These are phyloP conservation scores for Murraya paniculata DNA, from an alignment of 345 rosid species.

Conservation along the genomic window DNA sequence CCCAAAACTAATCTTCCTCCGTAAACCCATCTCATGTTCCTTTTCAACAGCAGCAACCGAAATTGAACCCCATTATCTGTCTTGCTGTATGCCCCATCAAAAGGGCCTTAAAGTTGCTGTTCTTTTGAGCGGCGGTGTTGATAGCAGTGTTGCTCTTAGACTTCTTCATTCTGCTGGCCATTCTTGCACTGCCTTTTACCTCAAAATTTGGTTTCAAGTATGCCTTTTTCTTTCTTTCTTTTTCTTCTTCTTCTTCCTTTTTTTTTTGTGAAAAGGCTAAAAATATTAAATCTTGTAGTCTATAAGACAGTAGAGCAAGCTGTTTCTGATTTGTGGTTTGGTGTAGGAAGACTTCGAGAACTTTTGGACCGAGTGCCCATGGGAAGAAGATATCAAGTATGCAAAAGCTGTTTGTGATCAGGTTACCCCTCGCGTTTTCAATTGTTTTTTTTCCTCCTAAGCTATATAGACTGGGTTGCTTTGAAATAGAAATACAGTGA, in stretches of 20 bases:
- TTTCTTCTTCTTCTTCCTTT: too few species aligned
- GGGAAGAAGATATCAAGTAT: conserved; percentile 91
- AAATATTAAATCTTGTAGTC: background rate
- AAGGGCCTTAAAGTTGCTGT: conserved; percentile 68
- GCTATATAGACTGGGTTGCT: background rate
- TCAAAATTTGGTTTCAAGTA: conserved; percentile 98
- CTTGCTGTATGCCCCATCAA: conserved; percentile 57
- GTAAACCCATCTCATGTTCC: conserved; percentile 5
- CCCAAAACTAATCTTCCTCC: conserved; percentile 3
- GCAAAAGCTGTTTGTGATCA: conserved; percentile 86
- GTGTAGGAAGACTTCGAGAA: conserved; percentile 92
- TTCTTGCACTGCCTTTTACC: conserved; percentile 90
- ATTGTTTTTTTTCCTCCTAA: background rate
- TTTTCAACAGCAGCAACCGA: conserved; percentile 1
- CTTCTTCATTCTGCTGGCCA: conserved; percentile 93
- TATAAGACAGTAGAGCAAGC: background rate
- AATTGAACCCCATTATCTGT: conserved; percentile 47
- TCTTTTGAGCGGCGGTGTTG: conserved; percentile 94
- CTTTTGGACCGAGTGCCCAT: conserved; percentile 92
- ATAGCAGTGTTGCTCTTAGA: conserved; percentile 93
- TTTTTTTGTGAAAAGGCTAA: too few species aligned
- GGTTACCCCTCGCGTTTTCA: conserved; percentile 33
- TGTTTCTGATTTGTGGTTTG: conserved; percentile 29
- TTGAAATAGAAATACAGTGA: background rate
- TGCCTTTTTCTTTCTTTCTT: background rate